phyloP scores from a whole-genome alignment of 2,329 filamentous ascomycete genomes.

The Colletotrichum eremochloae region DNA sequence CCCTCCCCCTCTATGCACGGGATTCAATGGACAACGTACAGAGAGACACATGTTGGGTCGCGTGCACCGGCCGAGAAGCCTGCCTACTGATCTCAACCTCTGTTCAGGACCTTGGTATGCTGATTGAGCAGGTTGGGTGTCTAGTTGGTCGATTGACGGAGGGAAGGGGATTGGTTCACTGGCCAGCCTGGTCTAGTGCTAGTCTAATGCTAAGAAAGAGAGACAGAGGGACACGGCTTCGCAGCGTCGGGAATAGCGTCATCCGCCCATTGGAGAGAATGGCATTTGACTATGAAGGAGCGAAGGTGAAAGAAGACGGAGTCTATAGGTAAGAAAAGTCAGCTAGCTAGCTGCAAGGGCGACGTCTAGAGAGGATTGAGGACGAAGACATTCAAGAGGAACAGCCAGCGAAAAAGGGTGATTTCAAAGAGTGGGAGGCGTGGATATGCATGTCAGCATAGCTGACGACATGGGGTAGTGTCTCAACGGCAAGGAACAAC shows the following conservation, averaged over 20 bases:
- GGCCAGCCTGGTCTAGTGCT: constrained; percentile 30
- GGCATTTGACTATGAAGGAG: background rate
- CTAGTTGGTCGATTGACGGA: constrained; percentile 3
- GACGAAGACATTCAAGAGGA: constrained; percentile 17
- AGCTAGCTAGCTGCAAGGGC: background rate
- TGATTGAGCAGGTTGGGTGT: background rate
- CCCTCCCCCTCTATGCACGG: background rate
- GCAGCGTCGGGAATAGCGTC: constrained; percentile 15
- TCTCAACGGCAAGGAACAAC: constrained; percentile 18
- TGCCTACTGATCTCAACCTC: background rate
- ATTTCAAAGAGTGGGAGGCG: constrained; percentile 30
- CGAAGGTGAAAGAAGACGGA: constrained; percentile 7
- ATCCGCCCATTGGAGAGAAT: constrained; percentile 30
- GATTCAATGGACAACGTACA: constrained; percentile 32
- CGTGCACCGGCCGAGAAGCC: constrained; percentile 21
- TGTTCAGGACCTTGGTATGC: background rate
- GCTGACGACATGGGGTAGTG: constrained; percentile 31
- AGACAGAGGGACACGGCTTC: constrained; percentile 28
- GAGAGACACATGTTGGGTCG: constrained; percentile 37
- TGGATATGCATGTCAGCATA: constrained; percentile 41
- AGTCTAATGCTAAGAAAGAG: background rate
- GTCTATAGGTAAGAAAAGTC: constrained; percentile 4
- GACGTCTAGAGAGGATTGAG: constrained; percentile 10
- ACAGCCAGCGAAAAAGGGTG: constrained; percentile 5
- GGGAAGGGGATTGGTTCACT: background rate